Percentiles rank a stretch among this genome's conserved stretches.
Conservation (phyloP, 768 basidiomycete genomes). For the Hygrophoropsis aurantiaca region DNA sequence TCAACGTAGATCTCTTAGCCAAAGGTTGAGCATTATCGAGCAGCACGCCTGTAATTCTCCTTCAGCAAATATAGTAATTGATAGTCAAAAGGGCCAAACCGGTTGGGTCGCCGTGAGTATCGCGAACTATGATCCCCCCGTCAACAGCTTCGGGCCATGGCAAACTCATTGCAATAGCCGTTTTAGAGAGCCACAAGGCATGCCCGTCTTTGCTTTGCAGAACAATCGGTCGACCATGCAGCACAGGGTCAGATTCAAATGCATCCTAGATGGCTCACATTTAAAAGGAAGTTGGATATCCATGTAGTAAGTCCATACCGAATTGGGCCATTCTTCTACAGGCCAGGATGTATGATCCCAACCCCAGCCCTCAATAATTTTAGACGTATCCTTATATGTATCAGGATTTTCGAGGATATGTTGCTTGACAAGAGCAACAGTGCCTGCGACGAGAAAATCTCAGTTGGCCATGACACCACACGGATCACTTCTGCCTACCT, state of each 20-base stretch:
- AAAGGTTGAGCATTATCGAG: constrained; percentile 87
- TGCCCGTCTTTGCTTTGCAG: constrained; percentile 88
- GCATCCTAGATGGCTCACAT: constrained; percentile 48
- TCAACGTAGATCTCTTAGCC: constrained; percentile 60
- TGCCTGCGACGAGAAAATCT: constrained; percentile 40
- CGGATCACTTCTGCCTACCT: constrained; percentile 37
- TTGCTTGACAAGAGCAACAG: constrained; percentile 57
- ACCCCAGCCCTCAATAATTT: constrained; percentile 76
- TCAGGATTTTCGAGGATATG: constrained; percentile 62
- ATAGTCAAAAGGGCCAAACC: constrained; percentile 44
- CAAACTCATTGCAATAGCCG: constrained; percentile 53
- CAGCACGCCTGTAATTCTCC: constrained; percentile 53
- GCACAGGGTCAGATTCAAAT: constrained; percentile 67
- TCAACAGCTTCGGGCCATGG: constrained; percentile 70
- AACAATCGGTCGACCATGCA: constrained; percentile 69
- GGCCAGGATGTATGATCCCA: constrained; percentile 91
- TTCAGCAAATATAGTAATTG: constrained; percentile 6
- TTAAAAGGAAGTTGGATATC: neutral
- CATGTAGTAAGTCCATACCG: constrained; percentile 52
- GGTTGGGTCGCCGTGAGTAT: constrained; percentile 64
- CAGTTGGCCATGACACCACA: neutral
- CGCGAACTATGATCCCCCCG: constrained; percentile 78
- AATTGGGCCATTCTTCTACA: constrained; percentile 59
- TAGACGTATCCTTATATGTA: constrained; percentile 52
- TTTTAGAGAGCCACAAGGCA: constrained; percentile 81